phyloP scores from a whole-genome alignment of 169 alveolate species.

The Eimeria praecox region DNA sequence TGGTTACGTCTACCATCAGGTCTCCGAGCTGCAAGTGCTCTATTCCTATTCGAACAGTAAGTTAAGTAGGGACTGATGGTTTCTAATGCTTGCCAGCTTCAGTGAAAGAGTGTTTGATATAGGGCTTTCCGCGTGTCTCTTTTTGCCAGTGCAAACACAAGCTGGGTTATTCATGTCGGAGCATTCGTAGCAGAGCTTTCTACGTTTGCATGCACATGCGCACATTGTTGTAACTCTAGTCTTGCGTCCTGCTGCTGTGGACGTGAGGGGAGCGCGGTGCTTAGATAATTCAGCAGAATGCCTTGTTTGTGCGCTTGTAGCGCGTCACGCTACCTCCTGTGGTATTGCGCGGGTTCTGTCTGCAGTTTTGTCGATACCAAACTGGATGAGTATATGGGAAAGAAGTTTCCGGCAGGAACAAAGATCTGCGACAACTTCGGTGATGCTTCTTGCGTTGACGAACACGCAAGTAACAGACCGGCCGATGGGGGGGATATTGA shows the following conservation, averaged over 20 bases:
- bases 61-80: background rate
- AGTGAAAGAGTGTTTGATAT: too few species aligned
- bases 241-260: background rate
- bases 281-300: background rate
- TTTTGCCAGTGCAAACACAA: background rate
- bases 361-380: conserved; percentile 39
- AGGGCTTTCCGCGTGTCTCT: background rate
- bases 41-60: conserved; percentile 75
- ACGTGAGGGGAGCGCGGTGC: background rate
- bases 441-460: conserved; percentile 70
- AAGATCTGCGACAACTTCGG: conserved; percentile 60
- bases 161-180: background rate
- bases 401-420: conserved; percentile 72
- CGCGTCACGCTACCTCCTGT: background rate
- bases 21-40: conserved; percentile 75
- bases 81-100: background rate
- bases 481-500: conserved; percentile 79
- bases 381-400: conserved; percentile 68
- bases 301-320: background rate
- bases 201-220: background rate
- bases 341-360: background rate
- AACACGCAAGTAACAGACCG: conserved; percentile 66
- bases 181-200: background rate
- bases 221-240: background rate
- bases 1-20: conserved; percentile 74